Percentiles rank a stretch among this genome's conserved stretches.
Conservation (phyloP, 345 rosid species). For the Citrus inodora region DNA sequence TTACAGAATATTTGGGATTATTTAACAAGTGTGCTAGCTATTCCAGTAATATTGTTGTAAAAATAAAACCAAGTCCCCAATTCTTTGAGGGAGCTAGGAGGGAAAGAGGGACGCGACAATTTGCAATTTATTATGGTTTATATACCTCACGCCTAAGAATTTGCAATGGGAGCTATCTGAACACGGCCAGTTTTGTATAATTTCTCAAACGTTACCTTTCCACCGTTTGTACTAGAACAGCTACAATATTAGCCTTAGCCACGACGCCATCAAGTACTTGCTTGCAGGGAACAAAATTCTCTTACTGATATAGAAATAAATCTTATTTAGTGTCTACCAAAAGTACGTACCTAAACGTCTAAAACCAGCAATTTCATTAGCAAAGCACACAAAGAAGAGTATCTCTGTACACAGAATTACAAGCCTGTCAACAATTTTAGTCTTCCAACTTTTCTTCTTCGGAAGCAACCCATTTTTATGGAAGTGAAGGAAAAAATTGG, state of each 20-base stretch:
- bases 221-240: too few relatives aligned
- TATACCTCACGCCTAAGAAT: background rate
- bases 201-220: too few relatives aligned
- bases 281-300: background rate
- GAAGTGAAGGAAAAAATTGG: background rate
- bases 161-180: background rate
- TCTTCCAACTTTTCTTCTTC: background rate
- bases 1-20: background rate
- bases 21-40: background rate
- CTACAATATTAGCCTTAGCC: background rate
- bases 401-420: constrained; percentile 28
- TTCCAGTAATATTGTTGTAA: background rate
- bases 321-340: background rate
- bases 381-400: constrained; percentile 12
- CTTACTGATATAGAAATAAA: background rate
- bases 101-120: background rate
- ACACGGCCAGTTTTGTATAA: too few relatives aligned
- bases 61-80: background rate
- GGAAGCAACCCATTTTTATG: background rate
- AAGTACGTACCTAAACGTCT: background rate
- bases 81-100: background rate
- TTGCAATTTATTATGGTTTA: background rate
- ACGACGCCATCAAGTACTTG: background rate
- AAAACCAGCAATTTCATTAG: constrained; percentile 13
- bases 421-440: constrained; percentile 9